phyloP scores from a whole-genome alignment of 2,329 filamentous ascomycete species.

The Mycocentrospora acerina region DNA sequence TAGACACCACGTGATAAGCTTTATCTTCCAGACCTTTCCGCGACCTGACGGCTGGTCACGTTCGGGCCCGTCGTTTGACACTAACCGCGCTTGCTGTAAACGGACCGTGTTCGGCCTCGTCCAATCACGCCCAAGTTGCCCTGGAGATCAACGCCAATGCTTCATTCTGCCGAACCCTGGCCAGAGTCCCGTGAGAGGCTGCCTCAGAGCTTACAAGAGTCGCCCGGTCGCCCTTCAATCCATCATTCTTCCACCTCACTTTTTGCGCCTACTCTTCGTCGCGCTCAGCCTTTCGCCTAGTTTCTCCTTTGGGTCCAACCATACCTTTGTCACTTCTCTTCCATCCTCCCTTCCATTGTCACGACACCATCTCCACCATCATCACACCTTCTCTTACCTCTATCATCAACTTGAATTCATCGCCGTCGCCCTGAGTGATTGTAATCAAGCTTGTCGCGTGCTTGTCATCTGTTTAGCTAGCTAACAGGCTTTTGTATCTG shows the following conservation, averaged over 20 bases:
- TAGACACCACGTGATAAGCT: not conserved
- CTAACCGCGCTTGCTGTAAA: not conserved
- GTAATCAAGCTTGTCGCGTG: constrained; percentile 25
- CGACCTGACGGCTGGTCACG: too few species aligned
- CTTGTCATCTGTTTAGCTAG: constrained; percentile 28
- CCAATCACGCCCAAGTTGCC: constrained; percentile 21
- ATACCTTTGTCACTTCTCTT: constrained; percentile 18
- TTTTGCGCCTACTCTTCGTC: constrained; percentile 26
- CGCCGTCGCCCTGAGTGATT: constrained; percentile 29
- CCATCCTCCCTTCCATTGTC: constrained; percentile 11
- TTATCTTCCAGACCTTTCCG: too few species aligned
- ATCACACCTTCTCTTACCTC: constrained; percentile 10
- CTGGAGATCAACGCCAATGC: constrained; percentile 23
- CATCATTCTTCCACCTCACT: constrained; percentile 40
- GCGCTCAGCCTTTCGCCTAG: constrained; percentile 16
- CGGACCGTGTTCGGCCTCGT: not conserved
- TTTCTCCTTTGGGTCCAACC: constrained; percentile 9
- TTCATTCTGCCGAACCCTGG: constrained; percentile 13
- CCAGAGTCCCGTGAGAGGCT: constrained; percentile 38
- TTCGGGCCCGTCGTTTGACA: too few species aligned
- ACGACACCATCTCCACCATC: constrained; percentile 12
- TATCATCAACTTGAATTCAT: constrained; percentile 9
- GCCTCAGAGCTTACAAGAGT: constrained; percentile 39
- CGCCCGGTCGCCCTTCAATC: constrained; percentile 33
- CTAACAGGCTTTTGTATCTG: constrained; percentile 38